Evolutionary conservation across 176 grass and related monocot species (phyloP).

Genomic region (Poa annua): DNA sequence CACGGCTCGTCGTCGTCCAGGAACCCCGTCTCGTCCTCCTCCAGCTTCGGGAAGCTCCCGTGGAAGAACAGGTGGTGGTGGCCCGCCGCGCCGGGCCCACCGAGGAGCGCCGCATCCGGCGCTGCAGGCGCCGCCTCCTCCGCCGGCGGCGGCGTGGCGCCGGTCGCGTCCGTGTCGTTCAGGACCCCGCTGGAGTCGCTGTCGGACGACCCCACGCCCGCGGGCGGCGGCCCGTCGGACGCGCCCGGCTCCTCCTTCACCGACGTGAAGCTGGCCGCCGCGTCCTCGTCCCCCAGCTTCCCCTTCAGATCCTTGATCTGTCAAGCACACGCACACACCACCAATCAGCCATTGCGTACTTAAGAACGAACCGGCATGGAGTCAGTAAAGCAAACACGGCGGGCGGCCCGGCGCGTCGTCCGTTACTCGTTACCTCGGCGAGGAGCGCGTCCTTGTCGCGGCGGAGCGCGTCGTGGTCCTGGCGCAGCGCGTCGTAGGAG

Average conservation of each 20-base stretch:
- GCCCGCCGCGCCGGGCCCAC: background rate
- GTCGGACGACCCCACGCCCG: conserved; percentile 59
- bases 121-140: background rate
- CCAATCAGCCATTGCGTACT: conserved; percentile 1
- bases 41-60: conserved; percentile 58
- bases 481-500: conserved; percentile 54
- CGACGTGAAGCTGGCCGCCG: conserved; percentile 60
- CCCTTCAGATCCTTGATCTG: conserved; percentile 79
- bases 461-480: conserved; percentile 57
- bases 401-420: background rate
- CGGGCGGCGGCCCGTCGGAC: conserved; percentile 43
- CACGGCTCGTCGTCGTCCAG: conserved; percentile 66
- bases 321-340: background rate
- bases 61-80: conserved; percentile 47
- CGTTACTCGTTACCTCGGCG: conserved; percentile 48
- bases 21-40: conserved; percentile 69
- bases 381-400: background rate
- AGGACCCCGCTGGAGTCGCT: conserved; percentile 79
- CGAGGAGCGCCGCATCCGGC: conserved; percentile 34
- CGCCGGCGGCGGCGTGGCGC: conserved; percentile 10
- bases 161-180: conserved; percentile 47
- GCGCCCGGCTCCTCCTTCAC: conserved; percentile 68
- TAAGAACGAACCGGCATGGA: background rate
- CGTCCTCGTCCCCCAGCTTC: conserved; percentile 61
- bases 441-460: conserved; percentile 67